Conservation (phyloP, 2,329 filamentous ascomycete genomes). For the Stagonosporopsis tanaceti region DNA sequence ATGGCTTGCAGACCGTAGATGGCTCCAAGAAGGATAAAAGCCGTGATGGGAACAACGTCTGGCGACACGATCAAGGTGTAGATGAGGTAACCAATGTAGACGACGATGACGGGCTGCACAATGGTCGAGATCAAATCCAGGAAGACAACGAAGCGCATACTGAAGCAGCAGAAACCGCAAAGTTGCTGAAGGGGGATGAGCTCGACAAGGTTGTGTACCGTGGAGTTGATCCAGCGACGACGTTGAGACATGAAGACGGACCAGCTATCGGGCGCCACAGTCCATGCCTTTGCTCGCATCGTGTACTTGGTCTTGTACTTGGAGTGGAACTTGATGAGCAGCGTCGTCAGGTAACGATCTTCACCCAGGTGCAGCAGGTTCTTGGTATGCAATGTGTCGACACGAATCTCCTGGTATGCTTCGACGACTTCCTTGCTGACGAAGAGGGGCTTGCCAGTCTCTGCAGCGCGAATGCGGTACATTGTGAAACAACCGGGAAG, state of each 20-base stretch:
- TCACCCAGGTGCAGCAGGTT: constrained; percentile 96
- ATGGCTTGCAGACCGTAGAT: constrained; percentile 97
- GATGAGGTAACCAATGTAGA: constrained; percentile 89
- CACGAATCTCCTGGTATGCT: constrained; percentile 87
- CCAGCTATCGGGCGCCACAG: constrained; percentile 95
- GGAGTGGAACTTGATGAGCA: constrained; percentile 89
- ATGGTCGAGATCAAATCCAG: constrained; percentile 91
- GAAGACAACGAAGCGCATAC: constrained; percentile 98
- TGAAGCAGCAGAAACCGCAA: constrained; percentile 99
- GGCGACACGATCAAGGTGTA: constrained; percentile 71
- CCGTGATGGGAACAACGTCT: constrained; percentile 76
- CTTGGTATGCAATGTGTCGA: constrained; percentile 99
- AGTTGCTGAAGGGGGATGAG: constrained; percentile 92
- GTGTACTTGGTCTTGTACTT: constrained; percentile 99
- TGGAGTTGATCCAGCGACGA: constrained; percentile 99
- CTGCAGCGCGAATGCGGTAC: constrained; percentile 95
- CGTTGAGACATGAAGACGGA: constrained; percentile 95
- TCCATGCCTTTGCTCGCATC: constrained; percentile 91
- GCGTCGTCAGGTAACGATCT: constrained; percentile 94
- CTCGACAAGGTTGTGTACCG: constrained; percentile 96
- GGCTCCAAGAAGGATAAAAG: constrained; percentile 90
- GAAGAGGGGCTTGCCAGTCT: constrained; percentile 94
- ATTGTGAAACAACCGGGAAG: constrained; percentile 98
- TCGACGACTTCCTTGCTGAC: constrained; percentile 92
- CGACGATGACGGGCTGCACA: constrained; percentile 88